These are phyloP conservation scores for Globisporangium spinosum DNA, from an alignment of 352 stramenopile genomes.

Conservation along the genomic window DNA sequence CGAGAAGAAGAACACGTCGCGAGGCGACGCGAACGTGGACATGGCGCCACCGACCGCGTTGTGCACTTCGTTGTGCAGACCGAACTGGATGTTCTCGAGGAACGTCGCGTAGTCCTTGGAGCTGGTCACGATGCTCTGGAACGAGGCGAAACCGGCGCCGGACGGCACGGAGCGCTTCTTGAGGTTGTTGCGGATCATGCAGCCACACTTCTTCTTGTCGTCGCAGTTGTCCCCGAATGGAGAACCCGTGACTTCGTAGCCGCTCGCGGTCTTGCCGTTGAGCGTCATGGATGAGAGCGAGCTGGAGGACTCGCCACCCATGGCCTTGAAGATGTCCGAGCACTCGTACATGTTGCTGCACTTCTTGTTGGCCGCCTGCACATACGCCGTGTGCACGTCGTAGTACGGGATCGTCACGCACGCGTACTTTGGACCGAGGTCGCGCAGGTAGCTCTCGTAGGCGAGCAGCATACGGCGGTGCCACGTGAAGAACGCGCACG, in stretches of 20 bases:
- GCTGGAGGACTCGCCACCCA: conserved; percentile 10
- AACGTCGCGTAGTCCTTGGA: conserved; percentile 57
- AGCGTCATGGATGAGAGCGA: conserved; percentile 20
- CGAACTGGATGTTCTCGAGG: conserved; percentile 53
- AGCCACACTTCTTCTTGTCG: conserved; percentile 35
- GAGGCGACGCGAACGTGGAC: conserved; percentile 40
- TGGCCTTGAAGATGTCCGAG: conserved; percentile 45
- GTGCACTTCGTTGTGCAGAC: conserved; percentile 60
- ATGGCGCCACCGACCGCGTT: conserved; percentile 49
- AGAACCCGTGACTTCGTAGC: conserved; percentile 28
- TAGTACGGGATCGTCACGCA: conserved; percentile 78
- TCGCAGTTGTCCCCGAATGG: conserved; percentile 40
- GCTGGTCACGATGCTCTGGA: conserved; percentile 46
- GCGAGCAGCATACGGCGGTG: conserved; percentile 58
- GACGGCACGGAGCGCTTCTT: conserved; percentile 33
- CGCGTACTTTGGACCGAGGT: conserved; percentile 46
- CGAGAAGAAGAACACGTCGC: conserved; percentile 70
- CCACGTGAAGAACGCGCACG: conserved; percentile 64
- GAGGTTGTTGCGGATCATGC: conserved; percentile 43
- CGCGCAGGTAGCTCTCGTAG: conserved; percentile 61
- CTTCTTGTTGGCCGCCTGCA: conserved; percentile 37
- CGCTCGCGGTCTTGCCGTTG: conserved; percentile 30
- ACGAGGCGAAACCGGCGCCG: conserved; percentile 41
- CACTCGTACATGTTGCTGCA: conserved; percentile 63
- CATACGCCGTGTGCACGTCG: conserved; percentile 66